Conservation (phyloP, 2,329 filamentous ascomycete genomes). For the Huntiella moniliformis region DNA sequence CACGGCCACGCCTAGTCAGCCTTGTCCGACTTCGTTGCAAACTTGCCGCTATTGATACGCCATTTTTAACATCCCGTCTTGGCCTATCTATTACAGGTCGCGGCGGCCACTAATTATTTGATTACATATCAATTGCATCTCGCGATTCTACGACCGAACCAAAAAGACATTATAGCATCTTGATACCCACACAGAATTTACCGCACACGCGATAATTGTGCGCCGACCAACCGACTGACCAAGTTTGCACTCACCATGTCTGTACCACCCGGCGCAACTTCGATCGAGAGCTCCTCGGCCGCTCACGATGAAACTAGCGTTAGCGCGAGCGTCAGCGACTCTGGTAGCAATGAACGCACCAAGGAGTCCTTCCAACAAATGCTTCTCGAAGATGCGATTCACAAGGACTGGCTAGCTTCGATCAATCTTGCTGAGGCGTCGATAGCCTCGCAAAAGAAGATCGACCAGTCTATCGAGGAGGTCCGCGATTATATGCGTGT, state of each 20-base stretch:
- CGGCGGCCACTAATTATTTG: neutral
- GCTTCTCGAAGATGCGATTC: slow-evolving; percentile 34
- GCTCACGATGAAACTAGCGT: slow-evolving; percentile 16
- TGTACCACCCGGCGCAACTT: slow-evolving; percentile 1
- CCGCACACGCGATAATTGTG: neutral
- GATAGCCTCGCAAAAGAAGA: slow-evolving; percentile 35
- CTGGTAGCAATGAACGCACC: slow-evolving; percentile 27
- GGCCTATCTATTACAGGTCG: slow-evolving; percentile 16
- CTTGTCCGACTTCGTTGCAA: slow-evolving; percentile 13
- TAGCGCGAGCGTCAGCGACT: slow-evolving; percentile 16
- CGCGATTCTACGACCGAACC: too few species aligned
- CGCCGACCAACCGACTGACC: neutral
- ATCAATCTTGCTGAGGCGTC: slow-evolving; percentile 32
- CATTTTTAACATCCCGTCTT: slow-evolving; percentile 15
- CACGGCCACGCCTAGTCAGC: slow-evolving; percentile 7
- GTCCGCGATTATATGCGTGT: slow-evolving; percentile 51
- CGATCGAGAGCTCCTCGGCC: neutral
- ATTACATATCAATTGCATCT: neutral
- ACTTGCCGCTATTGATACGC: slow-evolving; percentile 27
- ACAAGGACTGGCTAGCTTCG: slow-evolving; percentile 34
- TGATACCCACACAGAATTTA: too few species aligned
- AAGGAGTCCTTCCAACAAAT: slow-evolving; percentile 36
- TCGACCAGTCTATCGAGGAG: slow-evolving; percentile 46
- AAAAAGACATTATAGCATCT: too few species aligned
- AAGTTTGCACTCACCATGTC: slow-evolving; percentile 5